Evolutionary conservation across 1,284 basidiomycete genomes (phyloP), one percentile per base, ranked within the genome.

Genomic region (Pholiota adiposa): DNA sequence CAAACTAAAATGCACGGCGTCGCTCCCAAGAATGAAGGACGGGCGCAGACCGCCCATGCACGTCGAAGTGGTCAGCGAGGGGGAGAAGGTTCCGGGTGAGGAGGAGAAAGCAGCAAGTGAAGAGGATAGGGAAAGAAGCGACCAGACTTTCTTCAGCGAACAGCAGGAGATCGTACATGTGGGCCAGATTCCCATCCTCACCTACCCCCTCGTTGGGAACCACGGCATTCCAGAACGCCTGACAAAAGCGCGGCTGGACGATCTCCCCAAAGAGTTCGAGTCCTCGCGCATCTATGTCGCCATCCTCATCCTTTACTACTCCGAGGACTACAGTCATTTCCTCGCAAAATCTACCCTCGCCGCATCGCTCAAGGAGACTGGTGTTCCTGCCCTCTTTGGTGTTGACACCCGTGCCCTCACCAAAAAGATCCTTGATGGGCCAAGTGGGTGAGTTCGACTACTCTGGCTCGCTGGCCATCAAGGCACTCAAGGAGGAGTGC

Each of bases 361-460:
- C 54, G 76, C 88, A 67, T 99, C 97, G 97, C 86, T 99, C 60
- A 94, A 96, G 78, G 95, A 98, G 77, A 94, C 97, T 73, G 90
- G 88, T 53, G 83, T 99, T 40, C 97, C 97, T 16, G 97, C 97
- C 66, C 89, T 99, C 62, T 98, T 91, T 77, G 97, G 97, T 67
- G 86, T 99, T 64, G 97, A 99, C 80, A 99, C 97, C 2, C 91
- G 97, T 67, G 94, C 93, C 59, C 85, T 99, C 73, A 99, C 97
- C 58, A 98, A 98, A 84, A 92, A 87, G 71, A 94, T 99, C 68
- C 25, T 97, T 94, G 21, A 99, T 99, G 67, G 97, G 97, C 58
- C 97, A 99, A 76, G 97, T 97, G 2, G 97, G 97, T 68, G 97
- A 99, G 77, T 99, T 99, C 77, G 97, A 99, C 77, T 99, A 99